Conservation (phyloP, 2,329 filamentous ascomycete species). For the Conoideocrella luteorostrata region DNA sequence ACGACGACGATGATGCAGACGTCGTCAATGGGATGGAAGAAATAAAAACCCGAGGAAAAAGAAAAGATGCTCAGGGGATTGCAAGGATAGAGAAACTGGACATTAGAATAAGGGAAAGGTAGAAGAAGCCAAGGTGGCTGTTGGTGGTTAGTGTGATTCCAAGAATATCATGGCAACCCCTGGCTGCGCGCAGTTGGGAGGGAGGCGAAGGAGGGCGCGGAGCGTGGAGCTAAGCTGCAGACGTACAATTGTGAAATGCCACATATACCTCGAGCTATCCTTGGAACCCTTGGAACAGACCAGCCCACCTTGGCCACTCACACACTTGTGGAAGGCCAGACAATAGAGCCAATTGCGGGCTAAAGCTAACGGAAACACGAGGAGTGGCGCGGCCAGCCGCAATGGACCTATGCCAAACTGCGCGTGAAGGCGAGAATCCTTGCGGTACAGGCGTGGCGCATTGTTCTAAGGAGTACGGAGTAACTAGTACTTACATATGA, state of each 20-base stretch:
- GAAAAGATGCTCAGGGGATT: slow-evolving; percentile 16
- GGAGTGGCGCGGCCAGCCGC: no score
- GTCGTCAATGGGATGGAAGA: slow-evolving; percentile 20
- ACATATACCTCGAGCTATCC: not conserved
- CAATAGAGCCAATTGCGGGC: not conserved
- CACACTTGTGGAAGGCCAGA: no score
- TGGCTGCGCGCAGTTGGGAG: not conserved
- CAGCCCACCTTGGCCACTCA: no score
- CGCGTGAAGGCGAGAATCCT: no score
- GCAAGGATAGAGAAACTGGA: slow-evolving; percentile 11
- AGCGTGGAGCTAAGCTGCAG: not conserved
- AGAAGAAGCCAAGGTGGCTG: slow-evolving; percentile 11
- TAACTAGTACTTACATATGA: no score
- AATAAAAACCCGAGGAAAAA: slow-evolving; percentile 10
- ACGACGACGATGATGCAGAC: slow-evolving; percentile 13
- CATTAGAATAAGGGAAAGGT: slow-evolving; percentile 15
- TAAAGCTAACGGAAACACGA: not conserved
- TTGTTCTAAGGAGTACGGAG: no score
- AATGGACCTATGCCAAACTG: no score
- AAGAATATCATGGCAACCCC: slow-evolving; percentile 2
- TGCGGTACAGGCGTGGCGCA: no score
- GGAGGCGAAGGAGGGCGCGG: no score
- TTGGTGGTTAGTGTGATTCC: not conserved
- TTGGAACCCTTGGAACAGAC: no score
- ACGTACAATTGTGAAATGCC: not conserved